These are phyloP conservation scores for Coelastrella sp. DNA, from an alignment of 139 green algal genomes.

Conservation along the genomic window DNA sequence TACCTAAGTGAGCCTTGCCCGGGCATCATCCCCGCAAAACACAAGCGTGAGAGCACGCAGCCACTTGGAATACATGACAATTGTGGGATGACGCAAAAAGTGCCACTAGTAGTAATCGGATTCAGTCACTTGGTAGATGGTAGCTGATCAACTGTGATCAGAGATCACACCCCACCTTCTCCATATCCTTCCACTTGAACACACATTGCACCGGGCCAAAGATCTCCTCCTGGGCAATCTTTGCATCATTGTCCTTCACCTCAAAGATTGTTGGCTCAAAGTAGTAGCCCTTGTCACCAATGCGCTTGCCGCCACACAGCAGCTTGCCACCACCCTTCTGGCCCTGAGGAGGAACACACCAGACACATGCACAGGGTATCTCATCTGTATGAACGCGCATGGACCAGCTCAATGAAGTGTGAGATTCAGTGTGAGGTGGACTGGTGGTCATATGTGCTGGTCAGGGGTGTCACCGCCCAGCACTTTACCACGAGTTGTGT, in stretches of 20 bases:
- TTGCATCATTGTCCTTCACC: conserved; percentile 44
- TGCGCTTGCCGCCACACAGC: conserved; percentile 56
- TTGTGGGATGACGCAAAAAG: too few species aligned
- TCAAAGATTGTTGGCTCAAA: conserved; percentile 60
- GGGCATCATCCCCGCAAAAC: not conserved
- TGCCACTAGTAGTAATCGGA: not conserved
- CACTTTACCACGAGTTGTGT: too few species aligned
- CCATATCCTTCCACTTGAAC: conserved; percentile 47
- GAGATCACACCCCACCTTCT: not conserved
- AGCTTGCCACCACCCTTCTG: conserved; percentile 65
- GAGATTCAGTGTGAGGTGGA: too few species aligned
- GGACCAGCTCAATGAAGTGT: too few species aligned
- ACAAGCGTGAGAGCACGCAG: too few species aligned
- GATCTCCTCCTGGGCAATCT: conserved; percentile 53
- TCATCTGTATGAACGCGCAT: too few species aligned
- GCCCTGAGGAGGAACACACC: conserved; percentile 40
- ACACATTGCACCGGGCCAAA: conserved; percentile 56
- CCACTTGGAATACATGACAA: not conserved
- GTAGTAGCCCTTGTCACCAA: conserved; percentile 75
- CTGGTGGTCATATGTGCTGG: too few species aligned
- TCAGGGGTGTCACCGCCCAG: too few species aligned
- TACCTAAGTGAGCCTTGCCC: not conserved
- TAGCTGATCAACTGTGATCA: too few species aligned
- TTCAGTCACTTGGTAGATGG: too few species aligned
- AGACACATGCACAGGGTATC: not conserved